Evolutionary conservation across 2,329 filamentous ascomycete species (phyloP).

Genomic region (Verticillium dahliae): DNA sequence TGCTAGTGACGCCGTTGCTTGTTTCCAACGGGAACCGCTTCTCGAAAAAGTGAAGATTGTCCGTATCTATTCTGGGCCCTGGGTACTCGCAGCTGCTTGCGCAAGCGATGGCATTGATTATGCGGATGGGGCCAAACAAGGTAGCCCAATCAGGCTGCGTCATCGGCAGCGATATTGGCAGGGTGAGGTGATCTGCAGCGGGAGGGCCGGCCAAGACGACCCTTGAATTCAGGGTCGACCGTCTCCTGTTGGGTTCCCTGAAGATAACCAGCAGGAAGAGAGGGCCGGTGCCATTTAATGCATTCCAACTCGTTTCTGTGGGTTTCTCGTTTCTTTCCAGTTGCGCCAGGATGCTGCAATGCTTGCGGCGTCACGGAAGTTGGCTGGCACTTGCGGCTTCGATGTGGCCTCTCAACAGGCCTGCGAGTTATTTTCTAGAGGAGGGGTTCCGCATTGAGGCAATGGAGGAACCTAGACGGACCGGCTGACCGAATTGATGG

Average conservation of each 20-base stretch:
- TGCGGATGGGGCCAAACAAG: neutral
- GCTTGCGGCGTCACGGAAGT: neutral
- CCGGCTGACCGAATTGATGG: neutral
- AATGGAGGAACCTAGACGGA: neutral
- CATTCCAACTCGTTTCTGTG: no score
- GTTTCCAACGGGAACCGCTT: neutral
- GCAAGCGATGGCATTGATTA: neutral
- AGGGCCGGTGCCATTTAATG: neutral
- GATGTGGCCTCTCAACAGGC: neutral
- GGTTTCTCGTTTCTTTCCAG: no score
- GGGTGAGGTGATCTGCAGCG: neutral
- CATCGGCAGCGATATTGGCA: neutral
- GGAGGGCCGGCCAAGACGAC: neutral
- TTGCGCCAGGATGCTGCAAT: neutral
- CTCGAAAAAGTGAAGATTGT: neutral
- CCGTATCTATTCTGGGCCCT: neutral
- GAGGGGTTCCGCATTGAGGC: neutral
- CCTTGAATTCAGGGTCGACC: neutral
- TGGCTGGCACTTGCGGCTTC: neutral
- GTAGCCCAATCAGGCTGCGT: neutral
- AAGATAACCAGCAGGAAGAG: neutral
- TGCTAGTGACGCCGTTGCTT: neutral
- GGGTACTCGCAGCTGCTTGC: neutral
- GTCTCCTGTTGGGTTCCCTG: neutral
- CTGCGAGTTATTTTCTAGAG: neutral